phyloP scores from a whole-genome alignment of 2,329 filamentous ascomycete genomes.

The Chrysoporthe cubensis region DNA sequence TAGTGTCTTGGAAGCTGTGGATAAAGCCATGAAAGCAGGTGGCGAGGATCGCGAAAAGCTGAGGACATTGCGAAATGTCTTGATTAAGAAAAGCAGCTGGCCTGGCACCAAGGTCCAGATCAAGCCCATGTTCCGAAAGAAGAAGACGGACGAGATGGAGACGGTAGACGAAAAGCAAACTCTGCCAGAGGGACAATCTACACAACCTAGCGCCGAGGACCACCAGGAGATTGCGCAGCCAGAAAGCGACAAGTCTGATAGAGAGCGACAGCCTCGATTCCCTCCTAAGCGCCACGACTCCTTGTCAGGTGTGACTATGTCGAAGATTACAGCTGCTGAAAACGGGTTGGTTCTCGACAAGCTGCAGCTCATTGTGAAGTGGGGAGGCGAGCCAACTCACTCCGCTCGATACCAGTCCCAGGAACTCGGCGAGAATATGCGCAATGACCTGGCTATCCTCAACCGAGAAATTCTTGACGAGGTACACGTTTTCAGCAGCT shows the following conservation, averaged over 20 bases:
- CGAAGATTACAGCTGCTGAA: conserved; percentile 89
- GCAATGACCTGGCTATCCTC: conserved; percentile 90
- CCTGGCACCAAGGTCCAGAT: conserved; percentile 98
- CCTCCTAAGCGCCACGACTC: conserved; percentile 76
- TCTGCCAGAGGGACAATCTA: conserved; percentile 25
- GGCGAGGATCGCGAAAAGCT: conserved; percentile 87
- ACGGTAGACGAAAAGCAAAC: conserved; percentile 42
- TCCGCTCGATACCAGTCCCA: conserved; percentile 95
- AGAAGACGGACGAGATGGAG: conserved; percentile 66
- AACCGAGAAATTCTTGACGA: conserved; percentile 92
- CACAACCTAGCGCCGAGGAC: conserved; percentile 7
- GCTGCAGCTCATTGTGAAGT: conserved; percentile 96
- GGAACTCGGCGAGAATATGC: conserved; percentile 93
- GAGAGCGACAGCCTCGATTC: conserved; percentile 40
- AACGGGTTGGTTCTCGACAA: conserved; percentile 95
- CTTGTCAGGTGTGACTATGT: conserved; percentile 86
- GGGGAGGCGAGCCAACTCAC: conserved; percentile 97
- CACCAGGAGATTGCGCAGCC: conserved; percentile 5
- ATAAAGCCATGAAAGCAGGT: conserved; percentile 75
- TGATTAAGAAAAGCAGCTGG: conserved; percentile 92
- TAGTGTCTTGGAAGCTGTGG: conserved; percentile 88
- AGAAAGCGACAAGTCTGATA: conserved; percentile 13
- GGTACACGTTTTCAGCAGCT: conserved; percentile 93
- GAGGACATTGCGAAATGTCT: conserved; percentile 79
- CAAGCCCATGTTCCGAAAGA: conserved; percentile 97